Percentiles rank a stretch among this genome's conserved stretches.
phyloP scores from a whole-genome alignment of 805 yeast species.

The Lipomyces anomalus region DNA sequence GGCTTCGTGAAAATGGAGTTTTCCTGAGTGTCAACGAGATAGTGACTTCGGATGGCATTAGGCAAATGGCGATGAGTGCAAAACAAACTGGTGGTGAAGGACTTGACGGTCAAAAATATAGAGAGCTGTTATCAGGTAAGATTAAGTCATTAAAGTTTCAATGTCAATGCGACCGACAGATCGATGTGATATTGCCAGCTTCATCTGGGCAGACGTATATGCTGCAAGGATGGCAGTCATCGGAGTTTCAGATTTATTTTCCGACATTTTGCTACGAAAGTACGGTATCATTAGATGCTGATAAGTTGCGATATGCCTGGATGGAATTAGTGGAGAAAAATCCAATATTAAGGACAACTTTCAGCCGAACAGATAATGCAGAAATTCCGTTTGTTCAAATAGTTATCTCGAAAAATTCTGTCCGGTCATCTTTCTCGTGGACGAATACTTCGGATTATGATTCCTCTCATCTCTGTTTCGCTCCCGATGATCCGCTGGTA shows the following conservation, averaged over 20 bases:
- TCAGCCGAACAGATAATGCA: slow-evolving; percentile 6
- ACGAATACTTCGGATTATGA: background rate
- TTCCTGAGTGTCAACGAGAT: slow-evolving; percentile 19
- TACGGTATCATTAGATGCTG: slow-evolving; percentile 2
- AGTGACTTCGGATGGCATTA: slow-evolving; percentile 8
- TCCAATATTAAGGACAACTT: slow-evolving; percentile 23
- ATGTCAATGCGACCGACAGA: background rate
- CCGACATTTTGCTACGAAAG: slow-evolving; percentile 14
- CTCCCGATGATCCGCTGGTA: background rate
- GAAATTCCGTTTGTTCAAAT: slow-evolving; percentile 22
- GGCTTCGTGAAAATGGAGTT: slow-evolving; percentile 9
- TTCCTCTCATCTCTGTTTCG: too few species aligned
- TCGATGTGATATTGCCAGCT: slow-evolving; percentile 18
- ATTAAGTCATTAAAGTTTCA: background rate
- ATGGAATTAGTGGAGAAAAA: slow-evolving; percentile 2
- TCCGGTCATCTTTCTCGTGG: background rate
- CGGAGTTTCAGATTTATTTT: slow-evolving; percentile 6
- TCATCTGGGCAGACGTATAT: slow-evolving; percentile 26
- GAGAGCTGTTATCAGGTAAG: too few species aligned
- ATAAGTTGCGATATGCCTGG: slow-evolving; percentile 16
- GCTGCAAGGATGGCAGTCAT: slow-evolving; percentile 21
- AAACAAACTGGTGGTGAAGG: background rate
- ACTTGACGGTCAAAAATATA: background rate
- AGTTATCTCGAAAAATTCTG: background rate
- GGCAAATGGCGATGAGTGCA: slow-evolving; percentile 4